Conservation (phyloP, 768 basidiomycete species). For the Antrodiella citrinella region DNA sequence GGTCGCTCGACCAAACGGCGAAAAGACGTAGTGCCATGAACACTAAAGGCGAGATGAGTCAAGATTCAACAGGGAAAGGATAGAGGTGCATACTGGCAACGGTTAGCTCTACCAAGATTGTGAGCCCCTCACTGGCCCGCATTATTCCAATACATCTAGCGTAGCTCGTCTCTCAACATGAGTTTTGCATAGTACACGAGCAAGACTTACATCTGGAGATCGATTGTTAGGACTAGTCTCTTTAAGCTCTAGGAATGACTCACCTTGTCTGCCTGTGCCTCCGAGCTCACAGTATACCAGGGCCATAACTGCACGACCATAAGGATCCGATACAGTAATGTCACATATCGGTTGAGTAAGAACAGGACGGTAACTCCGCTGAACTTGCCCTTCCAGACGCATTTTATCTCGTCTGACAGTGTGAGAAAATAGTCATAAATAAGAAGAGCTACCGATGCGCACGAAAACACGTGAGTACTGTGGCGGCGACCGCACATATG, state of each 20-base stretch:
- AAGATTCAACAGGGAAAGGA: background rate
- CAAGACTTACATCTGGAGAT: too few relatives aligned
- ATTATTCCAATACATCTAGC: background rate
- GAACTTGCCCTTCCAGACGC: slow-evolving; percentile 2
- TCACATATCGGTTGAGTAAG: slow-evolving; percentile 1
- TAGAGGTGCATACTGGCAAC: background rate
- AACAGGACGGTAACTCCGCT: slow-evolving; percentile 2
- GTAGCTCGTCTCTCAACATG: too few relatives aligned
- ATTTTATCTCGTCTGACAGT: slow-evolving; percentile 1
- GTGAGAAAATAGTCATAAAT: slow-evolving; percentile 4
- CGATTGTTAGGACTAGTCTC: too few relatives aligned
- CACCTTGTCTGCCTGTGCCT: background rate
- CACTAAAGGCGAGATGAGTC: background rate
- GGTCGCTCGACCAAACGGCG: background rate
- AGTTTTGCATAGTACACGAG: too few relatives aligned
- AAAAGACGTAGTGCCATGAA: background rate
- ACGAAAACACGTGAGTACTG: background rate
- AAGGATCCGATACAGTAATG: background rate
- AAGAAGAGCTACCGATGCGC: slow-evolving; percentile 1
- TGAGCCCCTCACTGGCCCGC: background rate
- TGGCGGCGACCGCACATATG: background rate
- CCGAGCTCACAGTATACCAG: background rate
- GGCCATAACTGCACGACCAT: background rate
- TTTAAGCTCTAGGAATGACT: too few relatives aligned
- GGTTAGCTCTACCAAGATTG: background rate